Base-by-base conservation (phyloP, 1,139 yeast species). In the Blastobotrys serpentis region DNA sequence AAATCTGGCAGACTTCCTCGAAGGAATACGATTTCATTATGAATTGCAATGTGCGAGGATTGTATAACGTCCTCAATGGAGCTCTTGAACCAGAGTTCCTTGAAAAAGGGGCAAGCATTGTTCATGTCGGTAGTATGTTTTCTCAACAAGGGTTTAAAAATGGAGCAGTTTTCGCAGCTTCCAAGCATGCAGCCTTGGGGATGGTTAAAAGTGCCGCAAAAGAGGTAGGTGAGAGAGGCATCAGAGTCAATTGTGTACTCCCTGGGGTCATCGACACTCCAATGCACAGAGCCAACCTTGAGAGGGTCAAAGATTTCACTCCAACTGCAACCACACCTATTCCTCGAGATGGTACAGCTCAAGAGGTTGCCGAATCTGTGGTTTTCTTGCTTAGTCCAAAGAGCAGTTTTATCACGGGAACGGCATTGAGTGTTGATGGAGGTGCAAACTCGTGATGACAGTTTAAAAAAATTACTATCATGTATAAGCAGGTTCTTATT, bases 191-290 rank as follows among this genome's bases (percentile, higher is more conserved):
- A 11, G 25, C 42, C 19, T 6, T 39, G 3, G 42, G 42, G 4
- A 39, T 39, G 42, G 42, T 39, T 16, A 39, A 39, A 22, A 39
- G 42, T n/a, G 42, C 42, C 5, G 42, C 42, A 3, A 21, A 18
- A 11, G 42, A 39, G 32, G 42, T 39, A 11, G 42, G 42, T 13
- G 26, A 13, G 11, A n/a, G 32, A 22, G 42, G 33, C 5, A 39
- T 39, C 17, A 8, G 42, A n/a, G 42, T 39, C 29, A 39, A 39
- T 14, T 18, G 26, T n/a, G 42, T 39, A 11, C n/a, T 39, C 16
- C 42, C 42, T 5, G 42, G 42, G 4, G 32, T 22, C 16, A 39
- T 39, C 21, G 32, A 39, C 18, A 39, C 42, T 5, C 42, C 42
- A 13, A 39, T 39, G 42, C 42, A 39, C 13, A 30, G 32, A 11